Evolutionary conservation across 176 grass and related monocot genomes (phyloP).

Genomic region (Eleusine indica): DNA sequence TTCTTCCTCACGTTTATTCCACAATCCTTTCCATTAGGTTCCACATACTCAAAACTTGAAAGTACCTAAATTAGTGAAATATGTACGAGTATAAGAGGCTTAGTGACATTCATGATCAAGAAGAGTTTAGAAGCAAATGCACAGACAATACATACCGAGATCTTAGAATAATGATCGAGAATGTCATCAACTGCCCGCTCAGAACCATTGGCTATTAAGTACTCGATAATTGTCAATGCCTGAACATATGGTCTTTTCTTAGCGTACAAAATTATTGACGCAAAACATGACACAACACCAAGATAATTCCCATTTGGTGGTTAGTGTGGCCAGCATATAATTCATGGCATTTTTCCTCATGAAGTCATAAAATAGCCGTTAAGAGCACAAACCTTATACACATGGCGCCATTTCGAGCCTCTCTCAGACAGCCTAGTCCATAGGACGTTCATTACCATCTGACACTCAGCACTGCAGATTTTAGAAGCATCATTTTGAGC

Average conservation of each 20-base stretch:
- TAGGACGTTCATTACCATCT: constrained; percentile 96
- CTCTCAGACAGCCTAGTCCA: constrained; percentile 82
- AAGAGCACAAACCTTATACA: constrained; percentile 64
- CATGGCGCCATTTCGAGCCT: constrained; percentile 87
- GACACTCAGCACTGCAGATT: constrained; percentile 79
- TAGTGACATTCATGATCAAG: constrained; percentile 13
- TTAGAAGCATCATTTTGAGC: constrained; percentile 31
- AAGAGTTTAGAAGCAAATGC: constrained; percentile 28
- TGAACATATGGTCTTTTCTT: constrained; percentile 43
- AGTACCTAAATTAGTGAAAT: constrained; percentile 62
- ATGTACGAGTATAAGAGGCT: constrained; percentile 31
- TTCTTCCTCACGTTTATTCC: constrained; percentile 99
- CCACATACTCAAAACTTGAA: constrained; percentile 92
- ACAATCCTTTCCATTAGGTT: constrained; percentile 93
- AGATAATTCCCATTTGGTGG: constrained; percentile 3
- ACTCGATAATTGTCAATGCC: constrained; percentile 94
- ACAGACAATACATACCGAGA: constrained; percentile 68
- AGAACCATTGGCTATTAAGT: constrained; percentile 96
- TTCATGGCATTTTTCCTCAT: constrained; percentile 5
- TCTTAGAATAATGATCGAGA: constrained; percentile 82
- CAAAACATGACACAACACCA: constrained; percentile 17
- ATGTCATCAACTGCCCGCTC: constrained; percentile 95
- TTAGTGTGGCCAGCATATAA: constrained; percentile 18
- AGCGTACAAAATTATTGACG: constrained; percentile 28
- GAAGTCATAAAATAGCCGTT: constrained; percentile 18